Base-by-base conservation (phyloP, 106 monocot genomes). In the Hemerocallis citrina region DNA sequence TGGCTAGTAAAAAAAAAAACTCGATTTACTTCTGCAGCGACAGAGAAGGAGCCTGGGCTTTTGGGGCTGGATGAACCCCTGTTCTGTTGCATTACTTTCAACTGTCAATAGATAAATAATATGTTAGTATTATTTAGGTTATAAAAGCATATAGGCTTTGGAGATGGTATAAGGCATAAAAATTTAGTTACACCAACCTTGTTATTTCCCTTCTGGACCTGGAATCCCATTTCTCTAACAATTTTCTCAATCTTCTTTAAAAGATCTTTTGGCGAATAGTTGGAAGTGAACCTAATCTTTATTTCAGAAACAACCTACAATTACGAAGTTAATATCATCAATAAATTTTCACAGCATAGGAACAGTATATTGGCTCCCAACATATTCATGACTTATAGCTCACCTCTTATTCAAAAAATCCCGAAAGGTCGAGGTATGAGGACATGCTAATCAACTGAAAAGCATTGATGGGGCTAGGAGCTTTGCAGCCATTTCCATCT, bases 211-310 rank as follows among this genome's bases (percentile, higher is more conserved):
- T 64, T 83, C 55, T 77, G 81, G 43, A 96, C 76, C 50, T 84
- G 74, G 45, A 75, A 96, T 13, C 95, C 95, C 78, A 90, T 90
- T 52, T 74, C 74, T 20, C 59, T 76, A 30, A 79, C 83, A 43
- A 90, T 84, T 10, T 61, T 69, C 51, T 90, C 87, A 19, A 96
- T 90, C 75, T 69, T 86, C 32, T 79, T 61, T 52, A 84, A 79
- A 39, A 96, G 34, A 44, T 79, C 77, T 57, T 70, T 87, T 20
- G 84, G 81, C 1, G 86, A 64, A 75, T 83, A 67, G 34, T 63
- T 91, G 55, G 95, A 84, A 14, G 87, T 86, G 74, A 96, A 96
- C 55, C 86, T 71, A 16, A 96, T 81, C 70, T 74, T 96, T 66
- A 90, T 81, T 47, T 91, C 87, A 35, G 96, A 84, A 19, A 76